A percentile compares a stretch with the other conserved stretches of the same genome.
phyloP scores from a whole-genome alignment of 2,329 filamentous ascomycete species.

The Neofusicoccum ribis region DNA sequence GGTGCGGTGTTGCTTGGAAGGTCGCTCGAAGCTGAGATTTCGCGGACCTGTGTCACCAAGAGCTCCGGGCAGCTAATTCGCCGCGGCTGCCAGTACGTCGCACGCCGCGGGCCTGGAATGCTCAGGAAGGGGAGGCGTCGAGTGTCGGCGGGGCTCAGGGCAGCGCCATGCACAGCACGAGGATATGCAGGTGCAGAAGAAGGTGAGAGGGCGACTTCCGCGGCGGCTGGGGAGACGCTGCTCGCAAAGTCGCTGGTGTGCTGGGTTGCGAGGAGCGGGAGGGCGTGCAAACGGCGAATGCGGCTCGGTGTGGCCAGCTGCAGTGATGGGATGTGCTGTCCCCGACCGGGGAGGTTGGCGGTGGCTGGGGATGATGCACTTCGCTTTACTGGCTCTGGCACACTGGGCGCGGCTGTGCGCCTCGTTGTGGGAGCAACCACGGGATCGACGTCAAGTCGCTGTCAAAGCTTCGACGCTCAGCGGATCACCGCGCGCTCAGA shows the following conservation, averaged over 20 bases:
- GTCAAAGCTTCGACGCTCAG: background rate
- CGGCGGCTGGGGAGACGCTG: slow-evolving; percentile 10
- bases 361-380: too few relatives aligned
- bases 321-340: slow-evolving; percentile 10
- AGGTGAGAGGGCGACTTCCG: background rate
- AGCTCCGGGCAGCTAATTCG: slow-evolving; percentile 5
- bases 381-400: background rate
- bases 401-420: background rate
- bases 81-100: background rate
- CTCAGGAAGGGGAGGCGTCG: background rate
- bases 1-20: slow-evolving; percentile 5
- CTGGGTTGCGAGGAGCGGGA: slow-evolving; percentile 1
- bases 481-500: slow-evolving; percentile 5
- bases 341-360: background rate
- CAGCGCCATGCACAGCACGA: slow-evolving; percentile 10
- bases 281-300: slow-evolving; percentile 11
- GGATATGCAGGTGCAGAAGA: slow-evolving; percentile 13
- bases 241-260: background rate
- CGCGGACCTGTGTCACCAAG: slow-evolving; percentile 3
- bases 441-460: background rate
- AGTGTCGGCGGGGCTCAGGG: background rate
- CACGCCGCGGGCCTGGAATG: slow-evolving; percentile 10
- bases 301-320: slow-evolving; percentile 14
- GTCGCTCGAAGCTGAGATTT: slow-evolving; percentile 16
- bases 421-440: background rate